phyloP scores from a whole-genome alignment of 352 stramenopile species.

The Bremia lactucae region DNA sequence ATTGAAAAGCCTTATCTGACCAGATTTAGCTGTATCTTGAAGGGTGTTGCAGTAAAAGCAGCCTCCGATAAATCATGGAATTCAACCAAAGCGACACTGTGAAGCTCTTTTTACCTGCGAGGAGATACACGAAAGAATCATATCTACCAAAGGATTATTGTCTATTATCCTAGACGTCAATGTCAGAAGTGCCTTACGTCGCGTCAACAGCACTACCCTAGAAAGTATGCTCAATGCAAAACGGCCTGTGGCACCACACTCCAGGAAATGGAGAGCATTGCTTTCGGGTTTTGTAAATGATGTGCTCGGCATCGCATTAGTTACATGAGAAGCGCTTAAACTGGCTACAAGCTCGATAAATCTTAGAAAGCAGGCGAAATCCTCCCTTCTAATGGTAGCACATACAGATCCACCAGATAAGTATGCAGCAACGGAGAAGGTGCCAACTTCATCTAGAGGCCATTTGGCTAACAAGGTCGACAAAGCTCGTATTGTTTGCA shows the following conservation, averaged over 20 bases:
- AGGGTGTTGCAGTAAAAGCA: constrained; percentile 50
- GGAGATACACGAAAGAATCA: constrained; percentile 46
- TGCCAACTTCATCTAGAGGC: constrained; percentile 41
- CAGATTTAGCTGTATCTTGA: constrained; percentile 56
- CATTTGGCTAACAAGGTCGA: constrained; percentile 72
- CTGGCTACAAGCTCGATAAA: constrained; percentile 80
- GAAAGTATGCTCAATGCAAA: constrained; percentile 43
- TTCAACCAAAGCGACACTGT: constrained; percentile 62
- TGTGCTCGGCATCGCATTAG: constrained; percentile 18
- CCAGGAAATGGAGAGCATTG: constrained; percentile 41
- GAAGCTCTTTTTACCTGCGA: constrained; percentile 58
- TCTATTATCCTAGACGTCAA: constrained; percentile 9
- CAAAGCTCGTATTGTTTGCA: constrained; percentile 65
- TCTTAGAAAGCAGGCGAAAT: constrained; percentile 51
- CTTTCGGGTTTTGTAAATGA: constrained; percentile 23
- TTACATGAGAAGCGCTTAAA: constrained; percentile 38
- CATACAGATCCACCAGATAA: constrained; percentile 10
- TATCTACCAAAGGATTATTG: constrained; percentile 32
- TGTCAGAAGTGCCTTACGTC: constrained; percentile 24
- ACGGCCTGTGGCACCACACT: constrained; percentile 47
- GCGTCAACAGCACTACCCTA: constrained; percentile 31
- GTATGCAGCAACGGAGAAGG: constrained; percentile 45
- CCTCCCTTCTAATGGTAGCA: constrained; percentile 13
- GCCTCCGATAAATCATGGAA: constrained; percentile 73
- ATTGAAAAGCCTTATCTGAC: constrained; percentile 73